Conservation (phyloP, 2,329 filamentous ascomycete genomes). For the Arthrobotrys sphaeroides region DNA sequence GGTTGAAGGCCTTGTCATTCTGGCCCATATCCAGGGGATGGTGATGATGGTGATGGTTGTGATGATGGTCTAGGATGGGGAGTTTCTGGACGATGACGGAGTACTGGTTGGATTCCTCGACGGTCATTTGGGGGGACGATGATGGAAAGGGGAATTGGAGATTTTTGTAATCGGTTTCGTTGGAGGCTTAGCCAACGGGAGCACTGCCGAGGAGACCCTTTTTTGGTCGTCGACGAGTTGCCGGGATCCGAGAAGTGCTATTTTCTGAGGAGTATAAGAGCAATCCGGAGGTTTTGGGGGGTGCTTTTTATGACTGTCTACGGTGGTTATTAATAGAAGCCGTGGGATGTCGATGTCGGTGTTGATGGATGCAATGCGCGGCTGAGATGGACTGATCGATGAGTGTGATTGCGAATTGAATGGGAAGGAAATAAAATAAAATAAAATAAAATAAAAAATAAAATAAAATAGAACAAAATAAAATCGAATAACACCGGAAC, state of each 20-base stretch:
- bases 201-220: not conserved
- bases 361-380: no score
- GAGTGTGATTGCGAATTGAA: no score
- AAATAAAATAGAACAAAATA: not conserved
- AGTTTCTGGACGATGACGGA: conserved; percentile 49
- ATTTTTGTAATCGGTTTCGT: no score
- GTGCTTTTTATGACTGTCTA: no score
- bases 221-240: no score
- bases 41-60: not conserved
- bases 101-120: conserved; percentile 48
- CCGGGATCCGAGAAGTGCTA: no score
- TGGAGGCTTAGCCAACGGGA: conserved; percentile 3
- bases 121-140: conserved; percentile 33
- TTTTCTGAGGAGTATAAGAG: no score
- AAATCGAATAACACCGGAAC: not conserved
- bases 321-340: no score
- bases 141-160: not conserved
- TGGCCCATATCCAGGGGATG: conserved; percentile 33
- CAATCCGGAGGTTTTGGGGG: no score
- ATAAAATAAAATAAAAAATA: not conserved
- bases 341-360: no score
- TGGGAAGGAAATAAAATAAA: not conserved
- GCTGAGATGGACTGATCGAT: no score
- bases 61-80: conserved; percentile 20
- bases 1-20: conserved; percentile 34